These are phyloP conservation scores for Talaromyces wortmannii DNA, from an alignment of 495 filamentous ascomycete species.

Conservation along the genomic window DNA sequence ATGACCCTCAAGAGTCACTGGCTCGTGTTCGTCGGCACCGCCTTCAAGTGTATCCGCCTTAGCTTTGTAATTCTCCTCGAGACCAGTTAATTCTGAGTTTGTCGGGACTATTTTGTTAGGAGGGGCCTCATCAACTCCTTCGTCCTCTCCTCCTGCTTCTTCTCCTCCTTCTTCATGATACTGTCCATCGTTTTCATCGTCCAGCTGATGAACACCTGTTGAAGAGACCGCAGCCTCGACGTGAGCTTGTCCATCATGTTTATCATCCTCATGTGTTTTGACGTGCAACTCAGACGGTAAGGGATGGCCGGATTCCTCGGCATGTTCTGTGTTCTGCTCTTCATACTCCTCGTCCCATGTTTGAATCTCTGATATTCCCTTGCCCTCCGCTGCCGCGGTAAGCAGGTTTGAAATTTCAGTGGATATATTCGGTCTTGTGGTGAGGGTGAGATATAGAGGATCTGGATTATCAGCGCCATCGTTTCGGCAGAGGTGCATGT, in stretches of 20 bases:
- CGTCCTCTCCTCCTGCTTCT: constrained; percentile 8
- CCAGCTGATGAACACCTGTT: background rate
- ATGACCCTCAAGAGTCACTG: background rate
- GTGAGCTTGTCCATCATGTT: constrained; percentile 5
- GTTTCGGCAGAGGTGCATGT: constrained; percentile 50
- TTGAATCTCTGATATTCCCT: constrained; percentile 49
- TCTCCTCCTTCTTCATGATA: constrained; percentile 14
- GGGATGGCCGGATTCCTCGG: background rate
- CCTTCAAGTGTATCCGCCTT: background rate
- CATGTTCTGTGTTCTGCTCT: constrained; percentile 13
- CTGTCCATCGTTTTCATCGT: constrained; percentile 13
- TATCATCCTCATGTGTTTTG: constrained; percentile 5
- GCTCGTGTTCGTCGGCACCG: background rate
- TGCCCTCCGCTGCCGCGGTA: constrained; percentile 47
- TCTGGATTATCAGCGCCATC: constrained; percentile 48
- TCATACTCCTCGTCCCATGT: constrained; percentile 29
- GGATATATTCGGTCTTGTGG: constrained; percentile 28
- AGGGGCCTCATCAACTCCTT: constrained; percentile 11
- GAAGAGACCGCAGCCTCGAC: background rate
- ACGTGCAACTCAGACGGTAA: background rate
- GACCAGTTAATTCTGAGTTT: background rate
- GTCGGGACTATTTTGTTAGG: constrained; percentile 10
- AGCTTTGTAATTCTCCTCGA: background rate
- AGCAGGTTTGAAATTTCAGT: constrained; percentile 44
- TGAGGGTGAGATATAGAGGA: constrained; percentile 50